phyloP scores from a whole-genome alignment of 2,329 filamentous ascomycete species.

The Mollisiaceae sp. region DNA sequence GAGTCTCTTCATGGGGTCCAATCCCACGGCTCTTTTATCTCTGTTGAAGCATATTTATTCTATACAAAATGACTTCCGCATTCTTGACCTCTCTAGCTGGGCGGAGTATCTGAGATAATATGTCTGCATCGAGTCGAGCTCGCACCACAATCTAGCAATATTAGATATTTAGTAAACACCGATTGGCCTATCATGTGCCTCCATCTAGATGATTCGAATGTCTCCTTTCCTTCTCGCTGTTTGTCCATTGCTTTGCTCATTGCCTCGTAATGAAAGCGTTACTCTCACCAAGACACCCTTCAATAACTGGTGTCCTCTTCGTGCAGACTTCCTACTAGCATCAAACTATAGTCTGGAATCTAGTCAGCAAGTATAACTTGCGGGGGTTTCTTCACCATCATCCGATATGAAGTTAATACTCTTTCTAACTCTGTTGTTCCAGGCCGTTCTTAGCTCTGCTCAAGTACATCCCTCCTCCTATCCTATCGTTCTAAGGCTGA shows the following conservation, averaged over 20 bases:
- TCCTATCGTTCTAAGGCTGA: neutral
- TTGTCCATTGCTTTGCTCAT: neutral
- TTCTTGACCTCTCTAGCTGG: neutral
- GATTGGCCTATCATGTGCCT: neutral
- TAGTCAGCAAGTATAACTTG: neutral
- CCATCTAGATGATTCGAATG: neutral
- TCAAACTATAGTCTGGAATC: no score
- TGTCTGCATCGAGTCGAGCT: neutral
- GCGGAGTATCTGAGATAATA: neutral
- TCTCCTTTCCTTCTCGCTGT: neutral
- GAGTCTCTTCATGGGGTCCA: neutral
- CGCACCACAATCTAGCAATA: neutral
- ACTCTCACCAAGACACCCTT: neutral
- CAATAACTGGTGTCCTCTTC: neutral
- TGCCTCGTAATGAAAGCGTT: neutral
- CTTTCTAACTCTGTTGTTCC: neutral
- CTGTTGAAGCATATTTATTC: neutral
- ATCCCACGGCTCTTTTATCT: neutral
- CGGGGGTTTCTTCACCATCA: neutral
- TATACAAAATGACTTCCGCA: neutral
- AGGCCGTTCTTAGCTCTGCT: conserved; percentile 2
- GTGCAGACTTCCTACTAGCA: neutral
- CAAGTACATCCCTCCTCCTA: neutral
- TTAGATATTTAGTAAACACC: neutral
- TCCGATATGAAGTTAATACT: neutral